These are phyloP conservation scores for Hysterangium stoloniferum DNA, from an alignment of 768 basidiomycete genomes.

Conservation along the genomic window DNA sequence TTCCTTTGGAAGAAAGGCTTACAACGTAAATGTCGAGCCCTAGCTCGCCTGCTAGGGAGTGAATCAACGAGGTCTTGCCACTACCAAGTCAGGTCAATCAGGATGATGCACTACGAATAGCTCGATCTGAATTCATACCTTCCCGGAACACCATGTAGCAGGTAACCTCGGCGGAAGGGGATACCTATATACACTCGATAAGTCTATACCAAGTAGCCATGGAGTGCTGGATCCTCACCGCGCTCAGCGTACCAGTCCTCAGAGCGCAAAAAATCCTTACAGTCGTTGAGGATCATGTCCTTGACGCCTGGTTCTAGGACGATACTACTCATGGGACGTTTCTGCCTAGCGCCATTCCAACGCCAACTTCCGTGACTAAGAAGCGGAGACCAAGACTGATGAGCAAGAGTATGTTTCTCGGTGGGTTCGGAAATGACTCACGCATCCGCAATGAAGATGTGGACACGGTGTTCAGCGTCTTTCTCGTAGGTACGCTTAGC, in stretches of 20 bases:
- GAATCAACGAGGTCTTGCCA: slow-evolving; percentile 81
- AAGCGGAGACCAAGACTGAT: slow-evolving; percentile 12
- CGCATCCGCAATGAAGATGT: slow-evolving; percentile 86
- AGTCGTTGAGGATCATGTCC: slow-evolving; percentile 84
- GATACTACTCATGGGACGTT: slow-evolving; percentile 88
- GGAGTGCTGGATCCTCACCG: slow-evolving; percentile 40
- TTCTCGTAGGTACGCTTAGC: slow-evolving; percentile 87
- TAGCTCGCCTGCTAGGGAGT: slow-evolving; percentile 71
- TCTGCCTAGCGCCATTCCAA: slow-evolving; percentile 84
- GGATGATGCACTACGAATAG: slow-evolving; percentile 1
- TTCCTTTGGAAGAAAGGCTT: slow-evolving; percentile 81
- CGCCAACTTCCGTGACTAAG: slow-evolving; percentile 75
- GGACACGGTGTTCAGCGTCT: slow-evolving; percentile 84
- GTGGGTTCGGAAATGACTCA: slow-evolving; percentile 34
- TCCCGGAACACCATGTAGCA: slow-evolving; percentile 80
- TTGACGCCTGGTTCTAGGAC: slow-evolving; percentile 85
- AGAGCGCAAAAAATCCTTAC: slow-evolving; percentile 75
- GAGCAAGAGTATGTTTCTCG: slow-evolving; percentile 14
- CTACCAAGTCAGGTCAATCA: slow-evolving; percentile 30
- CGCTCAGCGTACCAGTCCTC: slow-evolving; percentile 91
- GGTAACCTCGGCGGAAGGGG: slow-evolving; percentile 80
- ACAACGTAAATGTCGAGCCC: slow-evolving; percentile 89
- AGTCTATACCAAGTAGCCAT: slow-evolving; percentile 14
- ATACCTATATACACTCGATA: slow-evolving; percentile 46
- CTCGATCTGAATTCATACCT: slow-evolving; percentile 38